phyloP scores from a whole-genome alignment of 768 basidiomycete genomes.

The Trametes cubensis region DNA sequence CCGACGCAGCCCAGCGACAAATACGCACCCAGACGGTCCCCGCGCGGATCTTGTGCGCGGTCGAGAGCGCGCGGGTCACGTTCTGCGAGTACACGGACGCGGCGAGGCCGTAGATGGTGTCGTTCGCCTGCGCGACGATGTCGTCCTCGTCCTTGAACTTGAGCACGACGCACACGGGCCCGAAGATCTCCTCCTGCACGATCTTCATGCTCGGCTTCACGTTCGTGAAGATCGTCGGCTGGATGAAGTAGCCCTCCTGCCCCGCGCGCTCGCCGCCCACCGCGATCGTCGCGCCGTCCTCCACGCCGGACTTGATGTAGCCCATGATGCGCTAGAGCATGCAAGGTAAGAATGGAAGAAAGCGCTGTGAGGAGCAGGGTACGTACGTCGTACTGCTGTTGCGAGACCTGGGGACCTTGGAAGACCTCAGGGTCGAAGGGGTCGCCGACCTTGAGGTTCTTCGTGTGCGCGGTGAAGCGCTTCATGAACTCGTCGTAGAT shows the following conservation, averaged over 20 bases:
- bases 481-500: slow-evolving; percentile 80
- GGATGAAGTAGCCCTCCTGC: slow-evolving; percentile 61
- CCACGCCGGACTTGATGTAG: slow-evolving; percentile 63
- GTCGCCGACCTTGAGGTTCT: slow-evolving; percentile 64
- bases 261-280: slow-evolving; percentile 57
- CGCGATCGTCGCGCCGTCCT: slow-evolving; percentile 60
- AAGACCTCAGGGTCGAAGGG: slow-evolving; percentile 62
- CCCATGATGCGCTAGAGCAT: slow-evolving; percentile 54
- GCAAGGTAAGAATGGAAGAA: neutral
- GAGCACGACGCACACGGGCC: slow-evolving; percentile 70
- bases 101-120: slow-evolving; percentile 85
- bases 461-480: slow-evolving; percentile 56
- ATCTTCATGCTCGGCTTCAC: slow-evolving; percentile 58
- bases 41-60: slow-evolving; percentile 75
- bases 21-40: slow-evolving; percentile 73
- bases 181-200: slow-evolving; percentile 63
- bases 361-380: neutral
- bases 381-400: slow-evolving; percentile 71
- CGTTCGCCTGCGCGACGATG: slow-evolving; percentile 76
- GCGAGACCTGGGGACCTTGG: slow-evolving; percentile 81
- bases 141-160: slow-evolving; percentile 68
- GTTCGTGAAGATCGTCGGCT: slow-evolving; percentile 67
- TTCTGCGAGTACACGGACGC: slow-evolving; percentile 85
- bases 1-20: neutral
- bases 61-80: slow-evolving; percentile 70